Conservation (phyloP, 169 alveolate genomes). For the Cryptosporidium bovis region DNA sequence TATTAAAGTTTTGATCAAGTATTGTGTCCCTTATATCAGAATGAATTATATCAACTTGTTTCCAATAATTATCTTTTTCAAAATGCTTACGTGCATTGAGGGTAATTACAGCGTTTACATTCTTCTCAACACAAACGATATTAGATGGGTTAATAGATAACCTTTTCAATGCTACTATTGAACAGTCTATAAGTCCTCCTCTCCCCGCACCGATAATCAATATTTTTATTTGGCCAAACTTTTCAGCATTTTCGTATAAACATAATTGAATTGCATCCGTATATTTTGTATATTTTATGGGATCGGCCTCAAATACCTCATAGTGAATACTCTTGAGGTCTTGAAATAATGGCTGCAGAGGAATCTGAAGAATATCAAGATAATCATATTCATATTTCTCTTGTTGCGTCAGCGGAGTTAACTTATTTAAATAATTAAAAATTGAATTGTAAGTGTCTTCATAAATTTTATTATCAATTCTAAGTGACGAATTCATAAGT, state of each 20-base stretch:
- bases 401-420: constrained; percentile 53
- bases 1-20: constrained; percentile 78
- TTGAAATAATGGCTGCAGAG: constrained; percentile 77
- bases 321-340: constrained; percentile 83
- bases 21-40: constrained; percentile 82
- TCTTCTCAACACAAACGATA: constrained; percentile 85
- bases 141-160: constrained; percentile 65
- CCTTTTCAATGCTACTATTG: constrained; percentile 79
- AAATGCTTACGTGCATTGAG: constrained; percentile 63
- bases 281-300: constrained; percentile 82
- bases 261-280: constrained; percentile 82
- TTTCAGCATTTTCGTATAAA: constrained; percentile 72
- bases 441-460: background rate
- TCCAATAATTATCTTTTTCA: constrained; percentile 51
- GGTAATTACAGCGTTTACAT: constrained; percentile 83
- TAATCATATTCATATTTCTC: constrained; percentile 62
- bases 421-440: background rate
- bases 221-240: constrained; percentile 68
- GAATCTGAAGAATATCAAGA: constrained; percentile 69
- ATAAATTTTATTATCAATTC: background rate
- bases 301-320: constrained; percentile 86
- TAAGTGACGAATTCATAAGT: background rate
- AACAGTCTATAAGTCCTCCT: constrained; percentile 85
- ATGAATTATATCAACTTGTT: constrained; percentile 76
- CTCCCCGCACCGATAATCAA: constrained; percentile 89